These are phyloP conservation scores for Phyllosticta paracitricarpa DNA, from an alignment of 2,329 filamentous ascomycete genomes.

Conservation along the genomic window DNA sequence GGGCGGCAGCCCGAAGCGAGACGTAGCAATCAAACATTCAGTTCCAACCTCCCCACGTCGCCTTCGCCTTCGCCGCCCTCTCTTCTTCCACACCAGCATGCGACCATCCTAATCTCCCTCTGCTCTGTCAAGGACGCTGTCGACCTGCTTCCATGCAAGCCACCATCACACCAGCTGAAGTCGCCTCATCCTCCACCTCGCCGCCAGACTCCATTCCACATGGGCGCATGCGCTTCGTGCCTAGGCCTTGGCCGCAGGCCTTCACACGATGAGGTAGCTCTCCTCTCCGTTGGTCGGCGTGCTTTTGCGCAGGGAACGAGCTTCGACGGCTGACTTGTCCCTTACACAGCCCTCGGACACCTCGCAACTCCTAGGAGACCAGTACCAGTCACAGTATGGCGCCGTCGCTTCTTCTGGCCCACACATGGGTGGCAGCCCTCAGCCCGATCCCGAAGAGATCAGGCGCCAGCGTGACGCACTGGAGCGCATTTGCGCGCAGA, in stretches of 20 bases:
- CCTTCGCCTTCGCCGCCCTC: not conserved
- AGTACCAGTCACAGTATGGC: conserved; percentile 37
- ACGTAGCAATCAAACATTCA: conserved; percentile 11
- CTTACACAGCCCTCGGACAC: conserved; percentile 33
- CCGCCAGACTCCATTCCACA: conserved; percentile 15
- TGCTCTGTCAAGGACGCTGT: not conserved
- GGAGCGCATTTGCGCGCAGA: conserved; percentile 40
- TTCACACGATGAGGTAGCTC: conserved; percentile 35
- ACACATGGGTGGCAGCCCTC: conserved; percentile 26
- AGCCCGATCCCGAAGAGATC: conserved; percentile 40
- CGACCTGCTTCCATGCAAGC: conserved; percentile 4
- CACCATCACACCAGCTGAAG: conserved; percentile 10
- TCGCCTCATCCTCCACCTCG: not conserved
- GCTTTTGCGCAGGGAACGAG: not conserved
- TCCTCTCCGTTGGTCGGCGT: not conserved
- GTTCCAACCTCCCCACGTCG: conserved; percentile 7
- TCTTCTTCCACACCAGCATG: conserved; percentile 5
- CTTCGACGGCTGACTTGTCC: conserved; percentile 5
- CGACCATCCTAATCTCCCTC: conserved; percentile 1
- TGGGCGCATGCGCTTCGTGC: conserved; percentile 42
- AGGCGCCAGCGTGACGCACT: conserved; percentile 38
- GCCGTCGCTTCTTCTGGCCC: conserved; percentile 22
- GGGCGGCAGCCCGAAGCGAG: conserved; percentile 5
- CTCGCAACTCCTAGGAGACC: conserved; percentile 36
- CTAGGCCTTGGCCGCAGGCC: conserved; percentile 34